Base-by-base conservation (phyloP, 75 land plant species). In the Selaginella tamariscina region DNA sequence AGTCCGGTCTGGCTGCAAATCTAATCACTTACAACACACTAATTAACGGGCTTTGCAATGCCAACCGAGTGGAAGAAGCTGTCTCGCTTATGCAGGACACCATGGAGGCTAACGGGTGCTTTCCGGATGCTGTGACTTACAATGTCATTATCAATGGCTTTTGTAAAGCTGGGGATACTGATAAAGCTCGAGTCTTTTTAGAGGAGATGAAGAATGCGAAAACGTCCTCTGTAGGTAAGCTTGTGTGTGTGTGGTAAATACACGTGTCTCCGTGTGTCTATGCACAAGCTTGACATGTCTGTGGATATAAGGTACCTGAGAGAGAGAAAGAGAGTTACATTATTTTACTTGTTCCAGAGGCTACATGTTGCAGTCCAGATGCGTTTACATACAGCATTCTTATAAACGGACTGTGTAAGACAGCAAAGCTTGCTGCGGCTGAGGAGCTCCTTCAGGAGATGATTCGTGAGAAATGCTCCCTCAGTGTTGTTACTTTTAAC, bases 391-490 rank as follows among this genome's bases (percentile, higher is more conserved):
- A 39, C 49, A 39, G 49, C 49, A 39, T 39, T 15, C 49, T 39
- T 15, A 39, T 39, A 5, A 39, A 39, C 49, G 49, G 49, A 15
- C 49, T 39, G 5, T 39, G 49, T 15, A 39, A 39, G 49, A 68
- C 73, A 30, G 67, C 56, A 29, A 69, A 32, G 0, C 55, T 29
- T 56, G 28, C 11, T n/a, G 69, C 30, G 33, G 49, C 49, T 15
- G 49, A 39, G 11, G 49, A 39, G 49, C 49, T 39, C 11, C 49
- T 39, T 15, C 49, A 39, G 49, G 49, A 39, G 49, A 39, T 39
- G 49, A 39, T 39, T 15, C 49, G 49, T 5, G 15, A 39, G 49
- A 15, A 39, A 5, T 39, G 49, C 49, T 39, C 11, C 49, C 11
- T 15, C 11, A 39, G 49, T 15, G 49, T 39, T 5, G 49, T 39